A percentile compares a stretch with the other conserved stretches of the same genome.
These are phyloP conservation scores for Cystobasidium ongulense DNA, from an alignment of 768 basidiomycete genomes.

Conservation along the genomic window DNA sequence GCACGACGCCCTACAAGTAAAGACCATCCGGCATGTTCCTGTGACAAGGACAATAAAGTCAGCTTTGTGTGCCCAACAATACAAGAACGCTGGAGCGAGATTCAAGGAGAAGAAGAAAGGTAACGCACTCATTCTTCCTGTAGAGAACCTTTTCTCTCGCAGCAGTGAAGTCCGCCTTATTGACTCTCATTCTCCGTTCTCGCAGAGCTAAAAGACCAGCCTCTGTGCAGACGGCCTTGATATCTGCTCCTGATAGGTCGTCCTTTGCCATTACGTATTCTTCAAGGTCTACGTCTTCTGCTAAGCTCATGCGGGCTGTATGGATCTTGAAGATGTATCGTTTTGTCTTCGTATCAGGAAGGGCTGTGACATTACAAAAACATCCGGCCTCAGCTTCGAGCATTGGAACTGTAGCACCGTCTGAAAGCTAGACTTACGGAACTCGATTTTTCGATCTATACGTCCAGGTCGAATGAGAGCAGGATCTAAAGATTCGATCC, in stretches of 20 bases:
- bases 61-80: not conserved
- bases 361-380: conserved; percentile 49
- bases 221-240: conserved; percentile 98
- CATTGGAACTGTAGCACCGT: not conserved
- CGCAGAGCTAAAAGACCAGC: conserved; percentile 91
- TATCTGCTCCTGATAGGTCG: conserved; percentile 80
- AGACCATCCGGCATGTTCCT: conserved; percentile 63
- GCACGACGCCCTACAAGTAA: conserved; percentile 54
- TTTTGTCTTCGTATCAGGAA: conserved; percentile 97
- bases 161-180: conserved; percentile 76
- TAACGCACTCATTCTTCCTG: conserved; percentile 77
- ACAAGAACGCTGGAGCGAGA: not conserved
- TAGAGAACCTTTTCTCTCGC: conserved; percentile 98
- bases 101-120: conserved; percentile 48
- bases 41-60: not conserved
- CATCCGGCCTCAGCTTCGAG: not conserved
- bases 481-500: conserved; percentile 92
- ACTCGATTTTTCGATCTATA: conserved; percentile 98
- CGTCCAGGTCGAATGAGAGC: conserved; percentile 96
- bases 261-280: conserved; percentile 94
- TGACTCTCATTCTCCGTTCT: conserved; percentile 89
- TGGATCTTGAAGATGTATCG: conserved; percentile 88
- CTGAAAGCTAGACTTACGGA: conserved; percentile 43
- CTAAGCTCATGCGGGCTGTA: conserved; percentile 87
- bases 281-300: conserved; percentile 76